Conservation (phyloP, 306 rosid species). For the Castanea crenata region DNA sequence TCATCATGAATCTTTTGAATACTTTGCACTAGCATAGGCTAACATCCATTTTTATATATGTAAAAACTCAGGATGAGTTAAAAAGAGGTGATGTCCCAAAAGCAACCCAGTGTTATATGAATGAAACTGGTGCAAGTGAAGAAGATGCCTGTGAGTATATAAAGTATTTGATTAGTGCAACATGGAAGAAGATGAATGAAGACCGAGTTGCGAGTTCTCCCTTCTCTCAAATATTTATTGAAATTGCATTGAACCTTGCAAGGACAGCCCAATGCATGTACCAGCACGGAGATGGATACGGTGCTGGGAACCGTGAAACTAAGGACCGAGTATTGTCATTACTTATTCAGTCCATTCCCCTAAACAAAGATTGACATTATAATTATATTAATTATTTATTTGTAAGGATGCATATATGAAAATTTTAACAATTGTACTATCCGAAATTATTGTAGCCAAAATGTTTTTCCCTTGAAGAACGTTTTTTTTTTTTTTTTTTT, state of each 20-base stretch:
- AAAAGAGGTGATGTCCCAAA: slow-evolving; percentile 17
- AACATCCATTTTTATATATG: no score
- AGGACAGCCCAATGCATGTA: slow-evolving; percentile 19
- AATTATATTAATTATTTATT: no score
- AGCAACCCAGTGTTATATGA: slow-evolving; percentile 29
- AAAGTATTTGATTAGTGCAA: not conserved
- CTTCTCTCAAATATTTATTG: not conserved
- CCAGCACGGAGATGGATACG: slow-evolving; percentile 8
- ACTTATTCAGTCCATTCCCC: not conserved
- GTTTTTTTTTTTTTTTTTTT: no score
- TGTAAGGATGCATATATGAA: no score
- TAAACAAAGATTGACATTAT: no score
- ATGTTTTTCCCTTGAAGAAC: no score
- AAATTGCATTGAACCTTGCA: not conserved
- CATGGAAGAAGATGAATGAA: slow-evolving; percentile 21
- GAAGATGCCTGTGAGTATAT: slow-evolving; percentile 4
- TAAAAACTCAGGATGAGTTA: not conserved
- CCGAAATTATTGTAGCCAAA: no score
- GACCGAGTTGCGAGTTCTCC: not conserved
- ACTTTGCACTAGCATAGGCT: no score
- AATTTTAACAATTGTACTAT: no score
- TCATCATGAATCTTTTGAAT: not conserved
- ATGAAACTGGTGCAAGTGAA: slow-evolving; percentile 14
- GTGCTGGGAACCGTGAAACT: not conserved
- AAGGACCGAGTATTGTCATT: slow-evolving; percentile 1